Percentiles rank a stretch among this genome's conserved stretches.
Evolutionary conservation across 306 rosid species (phyloP).

Genomic region (Ceratonia siliqua): DNA sequence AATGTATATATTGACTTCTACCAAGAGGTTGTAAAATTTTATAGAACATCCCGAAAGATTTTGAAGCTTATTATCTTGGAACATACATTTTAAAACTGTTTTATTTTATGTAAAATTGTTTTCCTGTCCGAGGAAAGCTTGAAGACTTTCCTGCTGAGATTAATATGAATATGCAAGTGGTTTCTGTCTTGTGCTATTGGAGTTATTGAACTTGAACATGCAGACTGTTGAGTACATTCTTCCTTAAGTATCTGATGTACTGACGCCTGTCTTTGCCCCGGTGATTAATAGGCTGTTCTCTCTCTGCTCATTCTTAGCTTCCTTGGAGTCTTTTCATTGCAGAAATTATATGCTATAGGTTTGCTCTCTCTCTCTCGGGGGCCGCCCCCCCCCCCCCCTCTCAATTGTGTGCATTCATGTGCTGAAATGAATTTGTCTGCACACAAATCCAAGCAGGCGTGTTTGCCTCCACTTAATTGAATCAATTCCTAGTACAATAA

Average conservation of each 20-base stretch:
- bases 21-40: neutral
- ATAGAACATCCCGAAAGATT: neutral
- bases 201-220: neutral
- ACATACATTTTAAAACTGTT: neutral
- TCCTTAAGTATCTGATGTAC: neutral
- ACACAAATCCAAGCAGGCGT: neutral
- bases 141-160: neutral
- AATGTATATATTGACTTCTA: conserved; percentile 1
- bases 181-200: neutral
- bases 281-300: conserved; percentile 64
- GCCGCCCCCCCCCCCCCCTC: conserved; percentile 27
- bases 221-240: neutral
- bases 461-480: neutral
- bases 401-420: conserved; percentile 5
- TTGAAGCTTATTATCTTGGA: neutral
- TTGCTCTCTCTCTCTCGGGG: conserved; percentile 37
- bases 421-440: neutral
- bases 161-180: neutral
- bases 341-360: conserved; percentile 69
- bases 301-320: conserved; percentile 68
- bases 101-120: neutral
- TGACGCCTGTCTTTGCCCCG: conserved; percentile 37
- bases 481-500: neutral
- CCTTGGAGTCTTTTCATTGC: conserved; percentile 72
- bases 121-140: neutral